Percentiles rank a stretch among this genome's conserved stretches.
Conservation (phyloP, 805 yeast genomes). For the Kurtzmaniella fragi region DNA sequence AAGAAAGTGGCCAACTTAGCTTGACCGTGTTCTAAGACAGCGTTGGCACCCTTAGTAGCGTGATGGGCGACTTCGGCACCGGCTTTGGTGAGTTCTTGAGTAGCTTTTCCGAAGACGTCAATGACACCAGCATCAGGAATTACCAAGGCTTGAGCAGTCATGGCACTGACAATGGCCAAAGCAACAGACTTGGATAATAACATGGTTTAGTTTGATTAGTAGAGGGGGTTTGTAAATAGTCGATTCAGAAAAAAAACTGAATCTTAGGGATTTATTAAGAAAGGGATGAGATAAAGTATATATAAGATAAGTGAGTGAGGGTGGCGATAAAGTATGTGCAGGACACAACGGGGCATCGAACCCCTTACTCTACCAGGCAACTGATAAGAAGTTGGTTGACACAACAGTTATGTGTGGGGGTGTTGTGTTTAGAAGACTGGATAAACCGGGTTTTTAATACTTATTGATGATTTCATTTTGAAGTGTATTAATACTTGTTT, state of each 20-base stretch:
- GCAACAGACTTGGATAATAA: slow-evolving; percentile 39
- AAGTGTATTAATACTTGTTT: too few relatives aligned
- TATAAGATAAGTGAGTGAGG: background rate
- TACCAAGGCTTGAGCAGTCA: slow-evolving; percentile 46
- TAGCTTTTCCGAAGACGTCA: slow-evolving; percentile 25
- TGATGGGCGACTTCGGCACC: slow-evolving; percentile 4
- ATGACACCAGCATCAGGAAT: slow-evolving; percentile 50
- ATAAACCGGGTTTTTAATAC: too few relatives aligned
- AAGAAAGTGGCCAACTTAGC: slow-evolving; percentile 43
- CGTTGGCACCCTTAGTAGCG: slow-evolving; percentile 6
- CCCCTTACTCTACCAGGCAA: too few relatives aligned
- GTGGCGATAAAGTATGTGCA: slow-evolving; percentile 4
- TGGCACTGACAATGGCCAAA: slow-evolving; percentile 35
- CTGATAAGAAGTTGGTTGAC: too few relatives aligned
- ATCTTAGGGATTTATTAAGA: background rate
- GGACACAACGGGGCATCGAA: background rate
- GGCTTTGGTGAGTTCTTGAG: background rate
- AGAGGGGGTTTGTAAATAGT: background rate
- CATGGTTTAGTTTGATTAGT: slow-evolving; percentile 14
- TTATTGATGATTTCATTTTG: too few relatives aligned
- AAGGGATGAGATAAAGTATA: background rate
- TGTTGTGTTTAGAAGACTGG: too few relatives aligned
- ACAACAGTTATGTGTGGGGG: too few relatives aligned
- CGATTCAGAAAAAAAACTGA: background rate
- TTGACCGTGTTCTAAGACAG: slow-evolving; percentile 11